Evolutionary conservation across 768 basidiomycete species (phyloP).

Genomic region (Pulveroboletus sp.): DNA sequence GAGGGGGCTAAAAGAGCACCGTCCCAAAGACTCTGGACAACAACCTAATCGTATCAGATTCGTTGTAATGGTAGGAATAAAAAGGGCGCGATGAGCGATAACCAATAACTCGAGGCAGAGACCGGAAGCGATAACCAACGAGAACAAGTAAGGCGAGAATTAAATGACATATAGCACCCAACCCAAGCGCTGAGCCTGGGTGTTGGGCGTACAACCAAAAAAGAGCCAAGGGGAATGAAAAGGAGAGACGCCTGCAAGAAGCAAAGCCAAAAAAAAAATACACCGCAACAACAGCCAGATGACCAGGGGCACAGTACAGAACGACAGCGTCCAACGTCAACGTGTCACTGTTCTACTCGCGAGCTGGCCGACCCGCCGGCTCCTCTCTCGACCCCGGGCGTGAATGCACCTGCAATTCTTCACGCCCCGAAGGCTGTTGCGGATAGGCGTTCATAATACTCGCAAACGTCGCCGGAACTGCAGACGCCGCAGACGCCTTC

Average conservation of each 20-base stretch:
- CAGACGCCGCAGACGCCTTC: conserved; percentile 18
- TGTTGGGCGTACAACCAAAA: neutral
- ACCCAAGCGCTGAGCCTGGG: neutral
- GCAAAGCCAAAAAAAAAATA: neutral
- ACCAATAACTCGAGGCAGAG: conserved; percentile 1
- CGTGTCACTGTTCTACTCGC: conserved; percentile 8
- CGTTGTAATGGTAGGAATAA: neutral
- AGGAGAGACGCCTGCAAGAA: neutral
- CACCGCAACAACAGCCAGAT: neutral
- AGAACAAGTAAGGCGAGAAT: conserved; percentile 4
- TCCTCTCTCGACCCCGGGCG: conserved; percentile 27
- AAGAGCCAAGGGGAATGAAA: neutral
- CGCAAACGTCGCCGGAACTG: conserved; percentile 54
- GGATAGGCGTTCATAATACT: conserved; percentile 72
- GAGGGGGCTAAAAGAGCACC: neutral
- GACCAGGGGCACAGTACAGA: conserved; percentile 6
- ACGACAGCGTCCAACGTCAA: neutral
- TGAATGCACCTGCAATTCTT: conserved; percentile 22
- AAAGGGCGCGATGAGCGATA: neutral
- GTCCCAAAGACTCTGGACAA: neutral
- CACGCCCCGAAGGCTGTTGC: conserved; percentile 23
- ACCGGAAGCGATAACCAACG: neutral
- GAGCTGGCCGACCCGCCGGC: conserved; percentile 10
- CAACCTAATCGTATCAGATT: neutral
- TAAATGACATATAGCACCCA: conserved; percentile 10